Evolutionary conservation across 257 asterid species (phyloP).

Genomic region (Thymus mandschuricus): DNA sequence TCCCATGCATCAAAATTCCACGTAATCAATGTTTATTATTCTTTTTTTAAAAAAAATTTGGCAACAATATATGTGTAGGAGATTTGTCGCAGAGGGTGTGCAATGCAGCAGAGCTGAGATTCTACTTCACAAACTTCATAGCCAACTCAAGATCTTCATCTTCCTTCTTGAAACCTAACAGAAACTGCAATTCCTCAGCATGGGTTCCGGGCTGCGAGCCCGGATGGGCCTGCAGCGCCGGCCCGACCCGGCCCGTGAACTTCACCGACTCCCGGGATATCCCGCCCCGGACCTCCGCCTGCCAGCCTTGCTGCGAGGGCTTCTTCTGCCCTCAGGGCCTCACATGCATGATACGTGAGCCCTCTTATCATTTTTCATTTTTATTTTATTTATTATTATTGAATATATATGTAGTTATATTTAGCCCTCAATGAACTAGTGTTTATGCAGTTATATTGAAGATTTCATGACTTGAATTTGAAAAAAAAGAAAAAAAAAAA

Average conservation of each 20-base stretch:
- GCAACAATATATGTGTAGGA: slow-evolving; percentile 38
- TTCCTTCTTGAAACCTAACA: slow-evolving; percentile 60
- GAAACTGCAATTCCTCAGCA: slow-evolving; percentile 68
- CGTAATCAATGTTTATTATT: not conserved
- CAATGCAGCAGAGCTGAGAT: slow-evolving; percentile 73
- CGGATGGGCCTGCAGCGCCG: slow-evolving; percentile 87
- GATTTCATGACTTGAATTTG: too few species aligned
- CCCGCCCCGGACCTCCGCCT: slow-evolving; percentile 66
- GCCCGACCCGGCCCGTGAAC: slow-evolving; percentile 40
- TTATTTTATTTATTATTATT: not conserved
- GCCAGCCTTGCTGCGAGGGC: slow-evolving; percentile 92
- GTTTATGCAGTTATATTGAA: too few species aligned
- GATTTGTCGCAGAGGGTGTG: slow-evolving; percentile 75
- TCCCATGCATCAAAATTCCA: too few species aligned
- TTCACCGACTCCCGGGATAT: slow-evolving; percentile 42
- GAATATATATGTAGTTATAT: too few species aligned
- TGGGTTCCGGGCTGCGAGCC: slow-evolving; percentile 98
- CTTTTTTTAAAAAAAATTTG: not conserved
- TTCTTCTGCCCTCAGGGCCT: slow-evolving; percentile 96
- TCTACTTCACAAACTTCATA: slow-evolving; percentile 74
- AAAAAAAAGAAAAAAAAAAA: too few species aligned
- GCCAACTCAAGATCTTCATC: slow-evolving; percentile 37
- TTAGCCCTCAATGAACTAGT: too few species aligned
- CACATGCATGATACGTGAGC: slow-evolving; percentile 95
- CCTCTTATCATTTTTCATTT: not conserved